Conservation (phyloP, 176 grass and related monocot genomes). For the Phyllostachys edulis region DNA sequence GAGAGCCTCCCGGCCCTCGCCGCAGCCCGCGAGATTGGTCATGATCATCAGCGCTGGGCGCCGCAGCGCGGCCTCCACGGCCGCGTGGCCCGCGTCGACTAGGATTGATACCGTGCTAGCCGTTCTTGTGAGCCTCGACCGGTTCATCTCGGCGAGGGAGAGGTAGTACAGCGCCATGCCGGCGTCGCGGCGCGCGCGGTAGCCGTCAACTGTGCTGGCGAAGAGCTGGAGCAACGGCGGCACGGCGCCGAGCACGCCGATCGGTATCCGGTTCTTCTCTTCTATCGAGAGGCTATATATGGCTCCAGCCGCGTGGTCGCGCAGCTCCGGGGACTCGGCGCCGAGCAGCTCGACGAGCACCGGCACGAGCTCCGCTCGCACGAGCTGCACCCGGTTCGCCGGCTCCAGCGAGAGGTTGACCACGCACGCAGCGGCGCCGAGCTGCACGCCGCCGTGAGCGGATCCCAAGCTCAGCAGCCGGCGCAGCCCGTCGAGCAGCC, state of each 20-base stretch:
- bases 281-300: slow-evolving; percentile 50
- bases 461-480: slow-evolving; percentile 22
- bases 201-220: not conserved
- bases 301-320: slow-evolving; percentile 35
- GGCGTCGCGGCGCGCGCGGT: slow-evolving; percentile 37
- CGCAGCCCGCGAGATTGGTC: slow-evolving; percentile 21
- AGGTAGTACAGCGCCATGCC: slow-evolving; percentile 56
- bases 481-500: slow-evolving; percentile 40
- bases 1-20: slow-evolving; percentile 44
- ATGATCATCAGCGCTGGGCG: not conserved
- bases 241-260: slow-evolving; percentile 50
- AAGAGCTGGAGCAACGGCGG: slow-evolving; percentile 41
- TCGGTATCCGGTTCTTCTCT: slow-evolving; percentile 38
- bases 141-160: slow-evolving; percentile 38
- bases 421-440: slow-evolving; percentile 39
- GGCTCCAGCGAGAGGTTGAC: slow-evolving; percentile 46
- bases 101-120: slow-evolving; percentile 19
- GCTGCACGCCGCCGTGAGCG: not conserved
- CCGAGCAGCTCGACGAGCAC: slow-evolving; percentile 40
- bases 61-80: not conserved
- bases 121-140: slow-evolving; percentile 32
- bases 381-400: slow-evolving; percentile 35
- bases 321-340: slow-evolving; percentile 11
- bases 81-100: not conserved
- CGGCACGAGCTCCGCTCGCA: slow-evolving; percentile 39